Conservation (phyloP, 2,329 filamentous ascomycete species). For the Dothistroma septosporum region DNA sequence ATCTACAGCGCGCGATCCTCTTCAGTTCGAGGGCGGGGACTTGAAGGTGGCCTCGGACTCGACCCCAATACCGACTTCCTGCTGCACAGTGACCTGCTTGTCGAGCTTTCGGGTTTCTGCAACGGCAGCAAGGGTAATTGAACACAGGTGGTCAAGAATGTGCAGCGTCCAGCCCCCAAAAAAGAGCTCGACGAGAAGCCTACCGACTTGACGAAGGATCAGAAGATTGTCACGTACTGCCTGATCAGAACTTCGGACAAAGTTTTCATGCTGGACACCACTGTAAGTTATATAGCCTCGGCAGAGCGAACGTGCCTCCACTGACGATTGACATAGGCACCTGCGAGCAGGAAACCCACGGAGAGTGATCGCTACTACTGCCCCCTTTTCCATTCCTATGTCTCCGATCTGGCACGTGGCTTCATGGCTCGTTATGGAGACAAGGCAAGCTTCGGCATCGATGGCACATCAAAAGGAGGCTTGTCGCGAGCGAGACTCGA, state of each 20-base stretch:
- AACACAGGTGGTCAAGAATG: neutral
- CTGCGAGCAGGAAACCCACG: too few species aligned
- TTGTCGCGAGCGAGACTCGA: neutral
- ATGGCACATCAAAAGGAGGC: neutral
- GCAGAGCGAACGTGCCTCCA: too few species aligned
- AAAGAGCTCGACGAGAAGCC: constrained; percentile 6
- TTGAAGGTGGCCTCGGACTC: neutral
- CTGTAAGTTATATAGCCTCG: neutral
- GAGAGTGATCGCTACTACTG: too few species aligned
- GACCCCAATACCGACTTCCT: neutral
- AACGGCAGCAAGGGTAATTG: neutral
- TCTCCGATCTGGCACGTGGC: neutral
- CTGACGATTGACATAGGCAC: too few species aligned
- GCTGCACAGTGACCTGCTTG: neutral
- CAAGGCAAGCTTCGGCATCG: too few species aligned
- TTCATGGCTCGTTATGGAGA: neutral
- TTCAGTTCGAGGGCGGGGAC: neutral
- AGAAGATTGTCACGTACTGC: neutral
- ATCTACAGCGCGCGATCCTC: neutral
- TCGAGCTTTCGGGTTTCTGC: neutral
- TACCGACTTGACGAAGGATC: neutral
- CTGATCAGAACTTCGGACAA: neutral
- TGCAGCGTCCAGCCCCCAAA: neutral
- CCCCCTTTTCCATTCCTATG: too few species aligned
- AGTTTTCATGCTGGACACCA: neutral